These are phyloP conservation scores for Xylaria sp. DNA, from an alignment of 495 filamentous ascomycete genomes.

Conservation along the genomic window DNA sequence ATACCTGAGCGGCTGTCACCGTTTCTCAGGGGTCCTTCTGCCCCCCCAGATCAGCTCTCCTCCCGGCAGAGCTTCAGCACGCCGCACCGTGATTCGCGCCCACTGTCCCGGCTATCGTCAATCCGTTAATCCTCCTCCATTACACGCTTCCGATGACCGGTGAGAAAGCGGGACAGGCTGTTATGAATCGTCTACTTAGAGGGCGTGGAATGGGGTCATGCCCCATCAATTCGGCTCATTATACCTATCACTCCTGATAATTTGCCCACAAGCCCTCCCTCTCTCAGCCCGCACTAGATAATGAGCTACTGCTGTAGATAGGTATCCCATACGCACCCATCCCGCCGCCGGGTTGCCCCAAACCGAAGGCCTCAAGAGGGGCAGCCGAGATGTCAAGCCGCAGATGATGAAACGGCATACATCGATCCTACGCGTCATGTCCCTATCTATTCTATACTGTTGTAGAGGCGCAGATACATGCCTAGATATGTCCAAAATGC, in stretches of 20 bases:
- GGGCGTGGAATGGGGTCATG: not conserved
- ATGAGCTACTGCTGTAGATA: too few relatives aligned
- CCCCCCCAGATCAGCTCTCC: constrained; percentile 4
- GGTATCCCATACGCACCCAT: not conserved
- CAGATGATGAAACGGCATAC: not conserved
- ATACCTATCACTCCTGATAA: not conserved
- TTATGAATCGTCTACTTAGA: not conserved
- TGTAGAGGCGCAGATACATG: constrained; percentile 4
- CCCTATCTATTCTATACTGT: too few relatives aligned
- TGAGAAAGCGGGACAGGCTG: not conserved
- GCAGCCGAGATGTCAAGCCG: not conserved
- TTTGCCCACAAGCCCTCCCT: not conserved
- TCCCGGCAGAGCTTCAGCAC: not conserved
- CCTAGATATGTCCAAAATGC: not conserved
- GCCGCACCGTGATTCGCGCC: constrained; percentile 13
- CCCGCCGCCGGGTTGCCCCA: not conserved
- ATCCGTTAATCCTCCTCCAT: not conserved
- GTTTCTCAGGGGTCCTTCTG: constrained; percentile 4
- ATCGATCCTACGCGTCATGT: not conserved
- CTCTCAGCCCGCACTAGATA: not conserved
- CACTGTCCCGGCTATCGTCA: constrained; percentile 1
- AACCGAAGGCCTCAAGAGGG: not conserved
- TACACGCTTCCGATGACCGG: constrained; percentile 12
- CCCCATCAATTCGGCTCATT: not conserved
- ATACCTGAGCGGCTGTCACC: not conserved